phyloP scores from a whole-genome alignment of 1,139 yeast species.

The Protomyces macrosporus region DNA sequence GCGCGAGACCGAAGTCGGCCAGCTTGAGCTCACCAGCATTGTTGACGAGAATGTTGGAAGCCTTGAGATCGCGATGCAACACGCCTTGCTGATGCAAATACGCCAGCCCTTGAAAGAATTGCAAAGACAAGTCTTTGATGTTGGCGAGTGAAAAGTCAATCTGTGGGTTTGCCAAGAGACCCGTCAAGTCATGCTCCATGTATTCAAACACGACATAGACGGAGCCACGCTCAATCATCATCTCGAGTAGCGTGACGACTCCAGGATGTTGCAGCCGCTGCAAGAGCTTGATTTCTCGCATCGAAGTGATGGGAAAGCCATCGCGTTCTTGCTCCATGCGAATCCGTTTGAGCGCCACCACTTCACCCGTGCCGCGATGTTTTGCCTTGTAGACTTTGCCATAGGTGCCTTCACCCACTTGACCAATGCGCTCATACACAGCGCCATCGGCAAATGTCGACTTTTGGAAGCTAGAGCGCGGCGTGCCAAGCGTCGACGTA shows the following conservation, averaged over 20 bases:
- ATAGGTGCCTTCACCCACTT: constrained; percentile 80
- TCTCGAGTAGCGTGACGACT: constrained; percentile 68
- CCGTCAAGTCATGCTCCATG: constrained; percentile 89
- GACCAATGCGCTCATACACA: constrained; percentile 45
- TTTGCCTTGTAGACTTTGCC: constrained; percentile 75
- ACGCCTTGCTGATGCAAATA: constrained; percentile 75
- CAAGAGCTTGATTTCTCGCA: constrained; percentile 79
- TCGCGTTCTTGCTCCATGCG: constrained; percentile 84
- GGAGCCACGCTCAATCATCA: constrained; percentile 73
- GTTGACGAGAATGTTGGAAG: constrained; percentile 73
- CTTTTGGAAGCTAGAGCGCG: background rate
- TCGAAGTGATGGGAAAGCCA: constrained; percentile 94
- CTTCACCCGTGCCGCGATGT: constrained; percentile 59
- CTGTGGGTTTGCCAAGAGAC: constrained; percentile 72
- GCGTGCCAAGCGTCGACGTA: background rate
- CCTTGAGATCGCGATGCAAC: constrained; percentile 90
- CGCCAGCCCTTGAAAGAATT: constrained; percentile 70
- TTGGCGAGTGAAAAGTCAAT: constrained; percentile 59
- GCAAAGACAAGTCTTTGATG: constrained; percentile 69
- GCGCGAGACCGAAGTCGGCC: constrained; percentile 92
- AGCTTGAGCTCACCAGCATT: constrained; percentile 68
- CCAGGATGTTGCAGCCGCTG: constrained; percentile 84
- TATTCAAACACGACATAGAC: constrained; percentile 90
- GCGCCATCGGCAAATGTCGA: constrained; percentile 30
- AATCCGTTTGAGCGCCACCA: constrained; percentile 77